Evolutionary conservation across 257 asterid species (phyloP).

Genomic region (Thymus mandschuricus): DNA sequence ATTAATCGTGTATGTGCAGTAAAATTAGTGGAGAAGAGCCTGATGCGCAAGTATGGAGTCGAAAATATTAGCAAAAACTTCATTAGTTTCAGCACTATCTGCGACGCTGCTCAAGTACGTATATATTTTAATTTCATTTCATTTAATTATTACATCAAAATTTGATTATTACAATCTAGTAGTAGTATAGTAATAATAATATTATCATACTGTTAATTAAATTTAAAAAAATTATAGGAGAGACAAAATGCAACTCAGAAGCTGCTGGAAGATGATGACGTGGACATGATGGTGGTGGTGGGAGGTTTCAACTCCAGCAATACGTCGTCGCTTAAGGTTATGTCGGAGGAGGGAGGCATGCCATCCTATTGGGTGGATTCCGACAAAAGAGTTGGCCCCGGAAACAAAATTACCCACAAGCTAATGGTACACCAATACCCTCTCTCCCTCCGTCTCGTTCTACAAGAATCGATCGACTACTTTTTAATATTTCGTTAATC

Average conservation of each 20-base stretch:
- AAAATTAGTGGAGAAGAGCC: constrained; percentile 66
- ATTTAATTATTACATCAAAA: constrained; percentile 22
- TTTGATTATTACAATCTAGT: neutral
- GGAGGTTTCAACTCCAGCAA: constrained; percentile 99
- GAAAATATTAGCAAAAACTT: constrained; percentile 78
- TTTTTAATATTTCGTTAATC: too few relatives aligned
- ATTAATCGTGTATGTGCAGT: constrained; percentile 31
- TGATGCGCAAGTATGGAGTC: constrained; percentile 88
- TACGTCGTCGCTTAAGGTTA: constrained; percentile 92
- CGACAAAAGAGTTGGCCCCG: constrained; percentile 87
- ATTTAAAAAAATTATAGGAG: constrained; percentile 47
- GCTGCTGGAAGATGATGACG: constrained; percentile 60
- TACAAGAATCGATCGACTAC: too few relatives aligned
- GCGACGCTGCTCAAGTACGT: constrained; percentile 95
- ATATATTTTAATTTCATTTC: constrained; percentile 23
- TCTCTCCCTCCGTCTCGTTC: neutral
- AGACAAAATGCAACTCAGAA: constrained; percentile 98
- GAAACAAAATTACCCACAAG: constrained; percentile 79
- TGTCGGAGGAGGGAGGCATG: constrained; percentile 82
- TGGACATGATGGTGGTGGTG: constrained; percentile 86
- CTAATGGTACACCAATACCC: constrained; percentile 53
- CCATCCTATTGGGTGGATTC: constrained; percentile 96
- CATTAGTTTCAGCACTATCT: constrained; percentile 90
- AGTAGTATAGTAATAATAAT: too few relatives aligned
- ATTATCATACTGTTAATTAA: too few relatives aligned